phyloP scores from a whole-genome alignment of 768 basidiomycete genomes.

The Cyclocybe aegerita region DNA sequence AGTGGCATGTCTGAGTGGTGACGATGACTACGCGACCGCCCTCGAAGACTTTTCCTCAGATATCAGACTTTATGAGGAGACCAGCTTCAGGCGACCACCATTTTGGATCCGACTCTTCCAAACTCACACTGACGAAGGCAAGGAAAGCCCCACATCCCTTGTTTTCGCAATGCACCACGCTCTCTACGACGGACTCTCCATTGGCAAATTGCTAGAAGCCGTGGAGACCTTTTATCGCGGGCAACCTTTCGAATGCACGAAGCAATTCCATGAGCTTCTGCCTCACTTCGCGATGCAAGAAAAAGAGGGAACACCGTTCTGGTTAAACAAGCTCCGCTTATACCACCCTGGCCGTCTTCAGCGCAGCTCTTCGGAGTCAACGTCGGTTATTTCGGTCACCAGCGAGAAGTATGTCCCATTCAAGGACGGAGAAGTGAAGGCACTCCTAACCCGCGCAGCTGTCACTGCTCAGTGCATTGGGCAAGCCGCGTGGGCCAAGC shows the following conservation, averaged over 20 bases:
- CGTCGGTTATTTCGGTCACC: conserved; percentile 1
- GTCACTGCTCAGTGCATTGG: conserved; percentile 36
- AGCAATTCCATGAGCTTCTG: conserved; percentile 38
- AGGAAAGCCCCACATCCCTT: conserved; percentile 17
- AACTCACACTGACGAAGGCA: conserved; percentile 1
- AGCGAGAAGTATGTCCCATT: conserved; percentile 13
- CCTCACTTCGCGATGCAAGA: conserved; percentile 37
- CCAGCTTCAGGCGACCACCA: conserved; percentile 25
- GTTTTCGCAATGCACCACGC: conserved; percentile 48
- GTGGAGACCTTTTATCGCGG: conserved; percentile 31
- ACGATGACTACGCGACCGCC: conserved; percentile 18
- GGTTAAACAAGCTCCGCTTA: conserved; percentile 27
- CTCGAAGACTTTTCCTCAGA: conserved; percentile 16
- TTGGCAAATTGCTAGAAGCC: conserved; percentile 31
- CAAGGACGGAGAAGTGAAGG: conserved; percentile 12
- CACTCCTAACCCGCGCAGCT: conserved; percentile 17
- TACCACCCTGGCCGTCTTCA: conserved; percentile 20
- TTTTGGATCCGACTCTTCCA: conserved; percentile 29
- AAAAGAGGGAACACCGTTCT: conserved; percentile 34
- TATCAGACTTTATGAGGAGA: conserved; percentile 20
- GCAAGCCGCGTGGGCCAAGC: conserved; percentile 26
- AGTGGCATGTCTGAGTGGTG: conserved; percentile 10
- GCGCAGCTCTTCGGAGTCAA: neutral
- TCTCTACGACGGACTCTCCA: conserved; percentile 45
- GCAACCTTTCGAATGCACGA: conserved; percentile 1